Base-by-base conservation (phyloP, 495 filamentous ascomycete genomes). In the Aspergillus sparsus region DNA sequence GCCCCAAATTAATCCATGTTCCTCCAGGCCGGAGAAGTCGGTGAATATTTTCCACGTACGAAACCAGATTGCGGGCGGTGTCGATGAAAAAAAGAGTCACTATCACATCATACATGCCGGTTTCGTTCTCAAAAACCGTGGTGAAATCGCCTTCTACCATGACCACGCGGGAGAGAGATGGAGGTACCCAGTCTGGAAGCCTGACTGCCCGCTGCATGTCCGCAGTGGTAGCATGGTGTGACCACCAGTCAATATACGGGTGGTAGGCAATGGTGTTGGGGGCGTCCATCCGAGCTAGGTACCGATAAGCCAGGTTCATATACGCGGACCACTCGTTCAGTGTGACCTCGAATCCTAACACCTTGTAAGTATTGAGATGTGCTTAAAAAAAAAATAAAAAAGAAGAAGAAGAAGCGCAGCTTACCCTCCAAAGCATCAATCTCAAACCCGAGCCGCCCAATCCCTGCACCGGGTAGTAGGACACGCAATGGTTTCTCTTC, bases 81-180 rank as follows among this genome's bases (percentile, higher is more conserved):
- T 82, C 79, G 57, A 82, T 77, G 67, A 82, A 81, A 64, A 82
- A 82, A 27, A 80, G 66, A 1, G 79, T 79, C 0, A 79, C 74
- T 5, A 80, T 63, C 5, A 74, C 72, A 32, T 82, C 73, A 51
- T 73, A 81, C 31, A 49, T 55, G 2, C 57, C 59, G 0, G 57
- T 45, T 35, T 65, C 49, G 2, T 46, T 50, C 9, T 49, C 47
- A 42, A 69, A 71, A 1, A 56, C 53, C 12, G 60, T 69, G 6
- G 72, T 72, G 56, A 82, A 81, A 60, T 80, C 77, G 18, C 79
- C 79, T 49, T 80, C 77, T n/a, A 73, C 63, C 18, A 64, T 52
- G 4, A 70, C 21, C 6, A 68, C 55, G 4, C 57, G 71, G 61
- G 46, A 73, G 46, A 9, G 66, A 55, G 13, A 56, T 42, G 57